Percentiles rank a stretch among this genome's conserved stretches.
phyloP scores from a whole-genome alignment of 495 filamentous ascomycete species.

The Penicillium mononematosum region DNA sequence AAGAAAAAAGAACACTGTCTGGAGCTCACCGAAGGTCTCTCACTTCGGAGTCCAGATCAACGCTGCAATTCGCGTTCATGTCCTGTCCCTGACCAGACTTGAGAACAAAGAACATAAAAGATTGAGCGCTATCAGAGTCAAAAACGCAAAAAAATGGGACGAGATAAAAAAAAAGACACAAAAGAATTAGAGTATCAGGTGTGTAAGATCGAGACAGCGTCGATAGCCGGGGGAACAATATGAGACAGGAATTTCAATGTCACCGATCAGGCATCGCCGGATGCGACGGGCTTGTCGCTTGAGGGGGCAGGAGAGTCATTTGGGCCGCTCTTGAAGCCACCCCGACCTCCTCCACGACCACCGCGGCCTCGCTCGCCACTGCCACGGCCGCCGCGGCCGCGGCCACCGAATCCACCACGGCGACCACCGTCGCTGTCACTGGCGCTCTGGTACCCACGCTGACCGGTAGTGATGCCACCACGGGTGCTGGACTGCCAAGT shows the following conservation, averaged over 20 bases:
- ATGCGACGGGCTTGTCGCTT: conserved; percentile 46
- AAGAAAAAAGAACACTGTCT: conserved; percentile 6
- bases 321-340: conserved; percentile 55
- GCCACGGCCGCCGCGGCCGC: conserved; percentile 57
- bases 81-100: neutral
- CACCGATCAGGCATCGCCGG: conserved; percentile 48
- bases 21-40: conserved; percentile 3
- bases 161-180: conserved; percentile 25
- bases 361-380: conserved; percentile 46
- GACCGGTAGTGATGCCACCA: conserved; percentile 52
- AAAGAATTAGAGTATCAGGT: conserved; percentile 29
- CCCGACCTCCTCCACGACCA: conserved; percentile 45
- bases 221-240: conserved; percentile 17
- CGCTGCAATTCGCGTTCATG: neutral
- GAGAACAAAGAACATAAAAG: conserved; percentile 6
- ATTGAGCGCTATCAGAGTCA: conserved; percentile 15
- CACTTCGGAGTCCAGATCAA: conserved; percentile 2
- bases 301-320: conserved; percentile 51
- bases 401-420: conserved; percentile 64
- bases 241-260: conserved; percentile 16
- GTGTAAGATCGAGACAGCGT: conserved; percentile 8
- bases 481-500: conserved; percentile 70
- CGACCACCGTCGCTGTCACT: conserved; percentile 76
- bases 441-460: conserved; percentile 73
- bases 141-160: conserved; percentile 20